phyloP scores from a whole-genome alignment of 2,329 filamentous ascomycete species.

The Thelonectria blattea region DNA sequence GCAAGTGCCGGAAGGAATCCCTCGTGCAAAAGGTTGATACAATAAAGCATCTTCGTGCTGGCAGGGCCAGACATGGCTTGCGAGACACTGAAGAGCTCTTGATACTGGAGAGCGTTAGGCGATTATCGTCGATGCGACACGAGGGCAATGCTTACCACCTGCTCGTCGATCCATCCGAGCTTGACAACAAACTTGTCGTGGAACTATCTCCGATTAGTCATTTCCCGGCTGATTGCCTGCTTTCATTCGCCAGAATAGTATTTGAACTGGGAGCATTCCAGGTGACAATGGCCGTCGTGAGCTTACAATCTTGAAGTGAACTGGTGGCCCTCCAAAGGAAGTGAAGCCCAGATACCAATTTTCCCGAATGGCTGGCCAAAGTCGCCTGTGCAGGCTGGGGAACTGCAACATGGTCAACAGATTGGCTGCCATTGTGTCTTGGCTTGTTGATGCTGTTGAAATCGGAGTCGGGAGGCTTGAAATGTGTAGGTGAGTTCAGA shows the following conservation, averaged over 20 bases:
- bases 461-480: too few relatives aligned
- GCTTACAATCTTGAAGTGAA: slow-evolving; percentile 69
- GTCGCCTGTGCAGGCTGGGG: neutral
- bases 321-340: slow-evolving; percentile 70
- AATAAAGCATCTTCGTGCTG: slow-evolving; percentile 74
- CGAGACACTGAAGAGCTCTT: slow-evolving; percentile 72
- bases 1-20: slow-evolving; percentile 63
- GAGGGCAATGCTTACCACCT: neutral
- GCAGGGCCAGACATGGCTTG: slow-evolving; percentile 71
- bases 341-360: slow-evolving; percentile 70
- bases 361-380: neutral
- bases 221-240: neutral
- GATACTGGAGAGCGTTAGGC: slow-evolving; percentile 55
- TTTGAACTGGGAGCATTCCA: neutral
- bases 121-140: too few relatives aligned
- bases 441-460: neutral
- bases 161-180: slow-evolving; percentile 1
- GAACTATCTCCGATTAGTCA: neutral
- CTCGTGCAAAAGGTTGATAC: slow-evolving; percentile 66
- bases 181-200: neutral
- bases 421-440: neutral
- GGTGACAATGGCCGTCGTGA: neutral
- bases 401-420: neutral
- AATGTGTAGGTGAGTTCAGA: too few relatives aligned
- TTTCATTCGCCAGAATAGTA: too few relatives aligned